phyloP scores from a whole-genome alignment of 2,329 filamentous ascomycete species.

The Aspergillus melleus region DNA sequence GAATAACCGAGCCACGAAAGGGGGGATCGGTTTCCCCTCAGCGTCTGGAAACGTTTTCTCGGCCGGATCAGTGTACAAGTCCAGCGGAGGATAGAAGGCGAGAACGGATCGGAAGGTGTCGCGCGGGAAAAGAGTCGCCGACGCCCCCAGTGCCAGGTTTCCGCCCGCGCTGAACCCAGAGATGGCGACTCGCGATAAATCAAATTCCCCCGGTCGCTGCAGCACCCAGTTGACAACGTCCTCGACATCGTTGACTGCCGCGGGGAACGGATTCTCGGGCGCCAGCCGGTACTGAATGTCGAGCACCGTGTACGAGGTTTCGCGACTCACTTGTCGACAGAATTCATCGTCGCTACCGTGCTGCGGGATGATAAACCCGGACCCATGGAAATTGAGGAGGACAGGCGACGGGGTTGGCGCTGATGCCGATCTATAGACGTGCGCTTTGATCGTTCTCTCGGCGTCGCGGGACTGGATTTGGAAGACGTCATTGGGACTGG shows the following conservation, averaged over 20 bases:
- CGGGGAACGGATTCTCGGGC: conserved; percentile 44
- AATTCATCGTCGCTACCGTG: conserved; percentile 36
- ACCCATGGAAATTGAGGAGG: conserved; percentile 37
- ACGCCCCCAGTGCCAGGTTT: conserved; percentile 39
- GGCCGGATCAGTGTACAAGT: conserved; percentile 21
- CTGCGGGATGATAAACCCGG: conserved; percentile 33
- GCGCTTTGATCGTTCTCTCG: conserved; percentile 29
- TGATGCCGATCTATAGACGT: conserved; percentile 28
- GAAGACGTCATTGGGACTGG: conserved; percentile 25
- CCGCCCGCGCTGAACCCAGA: conserved; percentile 48
- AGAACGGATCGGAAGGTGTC: conserved; percentile 34
- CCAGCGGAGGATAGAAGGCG: conserved; percentile 34
- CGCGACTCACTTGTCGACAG: conserved; percentile 25
- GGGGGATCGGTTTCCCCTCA: conserved; percentile 22
- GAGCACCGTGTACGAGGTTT: conserved; percentile 34
- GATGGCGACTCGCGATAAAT: conserved; percentile 33
- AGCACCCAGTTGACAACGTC: conserved; percentile 39
- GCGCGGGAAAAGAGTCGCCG: conserved; percentile 28
- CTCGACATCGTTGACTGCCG: conserved; percentile 42
- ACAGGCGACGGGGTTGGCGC: conserved; percentile 25
- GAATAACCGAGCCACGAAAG: conserved; percentile 28
- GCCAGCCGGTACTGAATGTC: conserved; percentile 43
- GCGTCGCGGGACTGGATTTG: conserved; percentile 33
- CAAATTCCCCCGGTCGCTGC: conserved; percentile 34
- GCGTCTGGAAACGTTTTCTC: conserved; percentile 26